These are phyloP conservation scores for Citrus unshiu DNA, from an alignment of 345 rosid genomes.

Conservation along the genomic window DNA sequence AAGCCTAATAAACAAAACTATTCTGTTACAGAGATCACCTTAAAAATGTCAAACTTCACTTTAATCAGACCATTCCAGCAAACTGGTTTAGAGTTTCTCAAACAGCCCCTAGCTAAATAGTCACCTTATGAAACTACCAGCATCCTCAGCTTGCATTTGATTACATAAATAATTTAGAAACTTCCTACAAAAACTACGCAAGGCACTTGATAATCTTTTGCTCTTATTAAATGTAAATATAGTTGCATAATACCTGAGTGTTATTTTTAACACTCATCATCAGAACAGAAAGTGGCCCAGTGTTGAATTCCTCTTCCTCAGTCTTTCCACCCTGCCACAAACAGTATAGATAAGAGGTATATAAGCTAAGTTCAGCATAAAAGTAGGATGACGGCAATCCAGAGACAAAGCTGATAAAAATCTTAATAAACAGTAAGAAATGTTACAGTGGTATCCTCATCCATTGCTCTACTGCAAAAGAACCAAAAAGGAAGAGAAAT, in stretches of 20 bases:
- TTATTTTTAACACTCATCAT: constrained; percentile 97
- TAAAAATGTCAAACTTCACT: neutral
- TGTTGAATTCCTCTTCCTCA: constrained; percentile 95
- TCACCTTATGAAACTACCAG: neutral
- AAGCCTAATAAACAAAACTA: constrained; percentile 7
- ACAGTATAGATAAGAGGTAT: neutral
- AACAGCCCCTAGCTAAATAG: neutral
- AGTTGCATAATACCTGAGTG: constrained; percentile 61
- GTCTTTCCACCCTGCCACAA: constrained; percentile 43
- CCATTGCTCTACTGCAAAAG: constrained; percentile 61
- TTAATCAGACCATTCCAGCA: neutral
- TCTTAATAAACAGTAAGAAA: neutral
- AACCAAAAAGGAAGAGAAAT: neutral
- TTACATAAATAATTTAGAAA: neutral
- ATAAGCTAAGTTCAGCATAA: neutral
- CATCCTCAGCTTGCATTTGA: neutral
- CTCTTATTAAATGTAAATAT: neutral
- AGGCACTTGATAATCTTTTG: neutral
- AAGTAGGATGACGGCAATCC: neutral
- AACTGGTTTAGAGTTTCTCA: constrained; percentile 1
- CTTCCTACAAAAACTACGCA: neutral
- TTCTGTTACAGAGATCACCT: neutral
- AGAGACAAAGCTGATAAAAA: neutral
- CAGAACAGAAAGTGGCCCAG: constrained; percentile 90
- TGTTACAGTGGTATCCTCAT: constrained; percentile 50